Evolutionary conservation across 441 rosid genomes (phyloP).

Genomic region (Populus hybrid): DNA sequence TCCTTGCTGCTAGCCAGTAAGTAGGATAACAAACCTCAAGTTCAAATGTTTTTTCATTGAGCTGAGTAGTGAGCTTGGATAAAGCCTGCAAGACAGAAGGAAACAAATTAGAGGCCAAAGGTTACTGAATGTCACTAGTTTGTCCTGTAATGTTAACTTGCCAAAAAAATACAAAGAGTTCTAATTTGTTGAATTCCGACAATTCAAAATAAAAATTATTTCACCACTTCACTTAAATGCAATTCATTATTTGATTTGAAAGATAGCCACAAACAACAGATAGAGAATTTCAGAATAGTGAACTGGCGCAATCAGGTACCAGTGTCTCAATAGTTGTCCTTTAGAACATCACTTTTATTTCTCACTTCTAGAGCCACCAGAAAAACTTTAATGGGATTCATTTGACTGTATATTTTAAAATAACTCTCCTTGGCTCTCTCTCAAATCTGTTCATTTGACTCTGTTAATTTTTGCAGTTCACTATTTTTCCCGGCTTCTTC

Average conservation of each 20-base stretch:
- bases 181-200: background rate
- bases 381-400: background rate
- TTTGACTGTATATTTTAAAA: constrained; percentile 8
- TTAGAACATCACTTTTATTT: background rate
- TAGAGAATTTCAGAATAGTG: background rate
- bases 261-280: background rate
- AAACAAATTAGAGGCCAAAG: constrained; percentile 22
- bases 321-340: background rate
- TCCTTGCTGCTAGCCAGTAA: constrained; percentile 7
- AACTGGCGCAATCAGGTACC: background rate
- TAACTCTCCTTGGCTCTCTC: background rate
- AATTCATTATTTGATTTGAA: background rate
- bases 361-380: background rate
- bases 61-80: constrained; percentile 70
- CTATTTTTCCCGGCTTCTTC: background rate
- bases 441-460: background rate
- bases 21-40: constrained; percentile 65
- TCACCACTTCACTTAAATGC: background rate
- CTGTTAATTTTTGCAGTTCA: background rate
- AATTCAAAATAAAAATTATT: background rate
- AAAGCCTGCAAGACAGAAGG: constrained; percentile 51
- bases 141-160: background rate
- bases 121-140: background rate
- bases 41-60: constrained; percentile 81
- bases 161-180: background rate